These are phyloP conservation scores for Paracamarosporium sp. DNA, from an alignment of 2,329 filamentous ascomycete species.

Conservation along the genomic window DNA sequence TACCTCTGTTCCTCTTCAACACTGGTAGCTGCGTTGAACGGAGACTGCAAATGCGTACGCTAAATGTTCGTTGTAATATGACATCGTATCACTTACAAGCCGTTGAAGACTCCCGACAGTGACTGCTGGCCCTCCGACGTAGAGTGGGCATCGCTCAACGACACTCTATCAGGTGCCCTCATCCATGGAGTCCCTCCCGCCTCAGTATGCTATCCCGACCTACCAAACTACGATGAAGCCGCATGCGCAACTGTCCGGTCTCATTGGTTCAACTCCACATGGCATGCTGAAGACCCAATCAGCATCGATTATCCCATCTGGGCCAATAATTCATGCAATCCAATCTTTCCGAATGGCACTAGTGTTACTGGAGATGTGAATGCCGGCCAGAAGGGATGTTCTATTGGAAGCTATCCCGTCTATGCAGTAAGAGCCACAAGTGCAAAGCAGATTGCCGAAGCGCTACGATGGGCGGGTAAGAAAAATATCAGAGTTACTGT, in stretches of 20 bases:
- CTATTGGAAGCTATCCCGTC: conserved; percentile 29
- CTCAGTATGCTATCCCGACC: conserved; percentile 32
- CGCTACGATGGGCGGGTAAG: conserved; percentile 29
- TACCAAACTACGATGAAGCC: conserved; percentile 27
- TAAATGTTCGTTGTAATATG: rapidly evolving
- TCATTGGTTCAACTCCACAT: conserved; percentile 37
- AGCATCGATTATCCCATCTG: conserved; percentile 38
- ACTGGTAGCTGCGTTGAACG: not conserved
- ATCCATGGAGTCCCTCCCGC: conserved; percentile 29
- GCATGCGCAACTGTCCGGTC: conserved; percentile 26
- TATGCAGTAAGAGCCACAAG: conserved; percentile 38
- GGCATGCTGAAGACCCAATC: conserved; percentile 31
- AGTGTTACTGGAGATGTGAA: conserved; percentile 30
- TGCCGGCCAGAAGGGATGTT: conserved; percentile 30
- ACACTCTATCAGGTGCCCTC: conserved; percentile 24
- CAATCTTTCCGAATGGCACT: conserved; percentile 37
- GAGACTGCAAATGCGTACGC: conserved; percentile 31
- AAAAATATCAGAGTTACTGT: conserved; percentile 33
- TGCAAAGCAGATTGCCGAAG: conserved; percentile 21
- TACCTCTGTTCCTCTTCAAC: conserved; percentile 2
- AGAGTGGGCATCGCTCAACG: conserved; percentile 31
- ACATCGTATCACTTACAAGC: not conserved
- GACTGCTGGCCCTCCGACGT: conserved; percentile 28
- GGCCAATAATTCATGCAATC: conserved; percentile 39
- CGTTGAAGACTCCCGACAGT: conserved; percentile 19